A percentile compares a stretch with the other conserved stretches of the same genome.
Evolutionary conservation across 148 eudicot species (phyloP).

Genomic region (Nyssa sinensis): DNA sequence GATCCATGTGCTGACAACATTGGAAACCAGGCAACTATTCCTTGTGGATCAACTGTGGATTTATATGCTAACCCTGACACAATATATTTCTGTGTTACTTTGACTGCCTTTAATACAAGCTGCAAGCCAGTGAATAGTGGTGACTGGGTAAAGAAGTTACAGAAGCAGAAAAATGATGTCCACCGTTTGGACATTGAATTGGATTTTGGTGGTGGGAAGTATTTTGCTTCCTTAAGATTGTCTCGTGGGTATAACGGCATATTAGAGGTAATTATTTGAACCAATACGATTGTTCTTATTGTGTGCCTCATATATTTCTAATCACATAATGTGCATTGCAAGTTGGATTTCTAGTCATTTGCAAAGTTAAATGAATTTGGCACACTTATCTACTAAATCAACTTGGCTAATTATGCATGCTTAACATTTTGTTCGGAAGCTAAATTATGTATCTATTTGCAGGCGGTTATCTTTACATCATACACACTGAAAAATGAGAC

Average conservation of each 20-base stretch:
- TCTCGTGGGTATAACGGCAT: slow-evolving; percentile 73
- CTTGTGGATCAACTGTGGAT: slow-evolving; percentile 59
- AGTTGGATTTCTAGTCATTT: slow-evolving; percentile 1
- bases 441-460: slow-evolving; percentile 29
- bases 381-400: not conserved
- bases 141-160: slow-evolving; percentile 82
- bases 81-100: slow-evolving; percentile 62
- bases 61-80: slow-evolving; percentile 82
- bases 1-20: slow-evolving; percentile 48
- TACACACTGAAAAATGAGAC: slow-evolving; percentile 81
- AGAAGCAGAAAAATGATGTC: slow-evolving; percentile 66
- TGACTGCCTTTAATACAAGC: slow-evolving; percentile 63
- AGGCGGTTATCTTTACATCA: slow-evolving; percentile 74
- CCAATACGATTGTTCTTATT: not conserved
- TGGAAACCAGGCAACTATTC: slow-evolving; percentile 64
- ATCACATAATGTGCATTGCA: not conserved
- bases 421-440: slow-evolving; percentile 2
- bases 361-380: not conserved
- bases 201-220: slow-evolving; percentile 75
- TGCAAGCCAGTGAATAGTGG: slow-evolving; percentile 86
- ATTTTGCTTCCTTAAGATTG: slow-evolving; percentile 75
- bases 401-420: not conserved
- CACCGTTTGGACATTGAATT: slow-evolving; percentile 73
- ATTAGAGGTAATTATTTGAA: slow-evolving; percentile 59
- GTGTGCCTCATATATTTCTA: not conserved